phyloP scores from a whole-genome alignment of 1,284 basidiomycete genomes.

The Ceratobasidium theobromae region DNA sequence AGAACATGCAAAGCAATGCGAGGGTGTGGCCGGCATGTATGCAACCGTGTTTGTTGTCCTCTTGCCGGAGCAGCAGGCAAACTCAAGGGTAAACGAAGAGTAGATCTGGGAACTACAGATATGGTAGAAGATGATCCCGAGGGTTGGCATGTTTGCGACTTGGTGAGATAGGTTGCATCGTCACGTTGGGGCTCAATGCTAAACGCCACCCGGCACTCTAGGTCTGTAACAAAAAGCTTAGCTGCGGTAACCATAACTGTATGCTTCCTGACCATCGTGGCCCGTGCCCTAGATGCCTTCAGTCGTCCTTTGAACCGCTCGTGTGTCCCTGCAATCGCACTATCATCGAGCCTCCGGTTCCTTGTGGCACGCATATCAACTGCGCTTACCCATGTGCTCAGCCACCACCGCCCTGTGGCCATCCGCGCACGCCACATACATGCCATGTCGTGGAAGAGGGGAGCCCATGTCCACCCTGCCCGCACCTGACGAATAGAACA shows the following conservation, averaged over 20 bases:
- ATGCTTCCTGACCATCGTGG: slow-evolving; percentile 79
- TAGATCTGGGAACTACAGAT: slow-evolving; percentile 36
- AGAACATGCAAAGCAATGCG: slow-evolving; percentile 72
- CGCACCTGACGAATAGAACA: slow-evolving; percentile 69
- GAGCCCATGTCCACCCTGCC: slow-evolving; percentile 77
- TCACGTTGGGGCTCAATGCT: neutral
- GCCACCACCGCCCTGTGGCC: slow-evolving; percentile 73
- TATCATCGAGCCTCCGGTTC: slow-evolving; percentile 66
- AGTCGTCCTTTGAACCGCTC: slow-evolving; percentile 88
- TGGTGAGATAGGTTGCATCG: slow-evolving; percentile 45
- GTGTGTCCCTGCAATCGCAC: slow-evolving; percentile 78
- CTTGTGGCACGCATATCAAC: slow-evolving; percentile 74
- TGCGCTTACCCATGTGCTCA: slow-evolving; percentile 80
- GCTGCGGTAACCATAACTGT: slow-evolving; percentile 50
- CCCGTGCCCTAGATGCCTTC: slow-evolving; percentile 75
- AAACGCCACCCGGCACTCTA: slow-evolving; percentile 37
- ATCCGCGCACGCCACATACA: slow-evolving; percentile 70
- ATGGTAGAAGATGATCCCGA: slow-evolving; percentile 52
- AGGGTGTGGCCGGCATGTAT: slow-evolving; percentile 80
- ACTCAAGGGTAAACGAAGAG: slow-evolving; percentile 56
- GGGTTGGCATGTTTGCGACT: slow-evolving; percentile 75
- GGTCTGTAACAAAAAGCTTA: slow-evolving; percentile 40
- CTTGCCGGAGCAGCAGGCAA: slow-evolving; percentile 66
- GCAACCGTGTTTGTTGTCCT: slow-evolving; percentile 81
- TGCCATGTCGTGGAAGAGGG: slow-evolving; percentile 66